Conservation (phyloP, 768 basidiomycete genomes). For the Termitomyces titanicus region DNA sequence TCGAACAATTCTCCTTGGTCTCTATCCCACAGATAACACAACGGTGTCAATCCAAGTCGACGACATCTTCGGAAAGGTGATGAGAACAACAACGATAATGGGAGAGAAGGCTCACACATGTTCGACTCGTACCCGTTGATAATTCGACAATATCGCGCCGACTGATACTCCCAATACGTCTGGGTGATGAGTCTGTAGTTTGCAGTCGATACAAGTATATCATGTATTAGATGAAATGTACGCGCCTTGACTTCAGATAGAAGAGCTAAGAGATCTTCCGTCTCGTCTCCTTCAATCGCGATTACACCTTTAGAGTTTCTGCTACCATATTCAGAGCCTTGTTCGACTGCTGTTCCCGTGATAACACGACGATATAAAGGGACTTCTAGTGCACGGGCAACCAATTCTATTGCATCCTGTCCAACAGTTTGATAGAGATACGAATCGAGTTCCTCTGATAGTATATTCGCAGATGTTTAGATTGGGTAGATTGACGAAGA, state of each 20-base stretch:
- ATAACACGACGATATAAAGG: slow-evolving; percentile 86
- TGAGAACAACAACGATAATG: background rate
- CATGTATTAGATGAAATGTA: background rate
- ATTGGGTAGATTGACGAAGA: slow-evolving; percentile 14
- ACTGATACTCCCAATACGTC: slow-evolving; percentile 86
- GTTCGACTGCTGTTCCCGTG: slow-evolving; percentile 73
- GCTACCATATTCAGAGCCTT: slow-evolving; percentile 83
- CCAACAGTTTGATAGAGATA: slow-evolving; percentile 99
- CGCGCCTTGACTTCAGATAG: slow-evolving; percentile 74
- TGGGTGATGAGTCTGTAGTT: slow-evolving; percentile 63
- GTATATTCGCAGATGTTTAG: slow-evolving; percentile 17
- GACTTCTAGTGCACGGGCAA: slow-evolving; percentile 81
- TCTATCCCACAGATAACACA: slow-evolving; percentile 94
- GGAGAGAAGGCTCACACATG: slow-evolving; percentile 69
- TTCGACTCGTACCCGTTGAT: slow-evolving; percentile 94
- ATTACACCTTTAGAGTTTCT: slow-evolving; percentile 38
- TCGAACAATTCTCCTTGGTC: slow-evolving; percentile 80
- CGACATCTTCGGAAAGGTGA: slow-evolving; percentile 46
- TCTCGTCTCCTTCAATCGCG: slow-evolving; percentile 84
- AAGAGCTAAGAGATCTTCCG: slow-evolving; percentile 84
- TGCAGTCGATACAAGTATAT: background rate
- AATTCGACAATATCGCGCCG: slow-evolving; percentile 96
- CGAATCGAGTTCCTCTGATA: slow-evolving; percentile 95
- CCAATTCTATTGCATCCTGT: slow-evolving; percentile 85
- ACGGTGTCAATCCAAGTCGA: slow-evolving; percentile 72